Evolutionary conservation across 768 basidiomycete genomes (phyloP), one percentile per base, ranked within the genome.

Genomic region (Pleurotus djamor): DNA sequence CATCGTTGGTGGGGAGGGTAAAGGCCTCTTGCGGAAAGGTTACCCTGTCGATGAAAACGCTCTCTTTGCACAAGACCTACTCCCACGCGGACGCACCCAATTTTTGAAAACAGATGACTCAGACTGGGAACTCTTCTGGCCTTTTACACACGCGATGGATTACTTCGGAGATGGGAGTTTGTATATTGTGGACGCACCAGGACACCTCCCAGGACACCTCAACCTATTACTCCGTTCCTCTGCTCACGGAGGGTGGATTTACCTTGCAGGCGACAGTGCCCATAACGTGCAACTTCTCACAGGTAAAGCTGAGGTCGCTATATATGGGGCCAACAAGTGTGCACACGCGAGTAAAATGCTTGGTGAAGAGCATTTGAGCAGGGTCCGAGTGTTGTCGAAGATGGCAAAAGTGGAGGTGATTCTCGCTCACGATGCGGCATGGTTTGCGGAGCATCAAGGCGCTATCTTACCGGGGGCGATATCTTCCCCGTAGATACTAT

Each of bases 111-210:
- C 66, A 37, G 59, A 63, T 28, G 21, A 28, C 21, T 28, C 21
- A 3, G 73, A 72, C 0, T 74, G 77, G 69, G 65, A 64, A 34
- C 70, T 79, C 34, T 66, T 85, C 45, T 83, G 82, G 0, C 81
- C 81, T 0, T 84, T 83, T 65, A 79, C 81, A 33, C 74, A 66
- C 28, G 79, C 81, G 4, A 63, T 79, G 17, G 83, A 87, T 69
- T 79, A 76, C 64, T 85, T 79, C 62, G 77, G 77, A 17, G 85
- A 88, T 61, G 85, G 85, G 5, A 83, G 80, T 62, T 66, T 85
- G 38, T 86, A 83, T 63, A 74, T 87, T 60, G 65, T 87, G 59
- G 81, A 87, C 63, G 77, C 84, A 1, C 76, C 84, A 1, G 85
- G 86, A 0, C 85, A 87, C 65, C 65, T 84, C 33, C 67, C 72